phyloP scores from a whole-genome alignment of 768 basidiomycete species.

The Mycena alexandri region DNA sequence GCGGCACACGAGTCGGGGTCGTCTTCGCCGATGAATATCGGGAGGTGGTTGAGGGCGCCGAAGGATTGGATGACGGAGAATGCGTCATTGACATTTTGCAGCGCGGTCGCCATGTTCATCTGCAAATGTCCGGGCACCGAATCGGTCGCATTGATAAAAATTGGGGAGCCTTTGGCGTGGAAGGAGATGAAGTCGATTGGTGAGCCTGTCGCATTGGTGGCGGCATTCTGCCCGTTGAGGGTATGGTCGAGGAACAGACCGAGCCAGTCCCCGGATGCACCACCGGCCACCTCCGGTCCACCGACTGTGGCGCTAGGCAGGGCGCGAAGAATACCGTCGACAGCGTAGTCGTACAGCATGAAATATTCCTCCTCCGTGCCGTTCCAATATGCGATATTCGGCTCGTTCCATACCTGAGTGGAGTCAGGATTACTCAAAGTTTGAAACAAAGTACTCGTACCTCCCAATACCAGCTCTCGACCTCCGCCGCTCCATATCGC shows the following conservation, averaged over 20 bases:
- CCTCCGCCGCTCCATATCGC: slow-evolving; percentile 34
- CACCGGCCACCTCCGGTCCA: slow-evolving; percentile 34
- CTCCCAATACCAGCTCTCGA: slow-evolving; percentile 37
- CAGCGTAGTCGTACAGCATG: slow-evolving; percentile 36
- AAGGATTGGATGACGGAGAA: slow-evolving; percentile 35
- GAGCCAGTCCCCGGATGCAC: slow-evolving; percentile 35
- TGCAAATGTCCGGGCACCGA: slow-evolving; percentile 32
- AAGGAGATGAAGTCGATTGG: slow-evolving; percentile 37
- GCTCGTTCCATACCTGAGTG: slow-evolving; percentile 36
- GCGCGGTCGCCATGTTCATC: slow-evolving; percentile 35
- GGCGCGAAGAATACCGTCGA: slow-evolving; percentile 35
- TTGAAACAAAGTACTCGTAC: slow-evolving; percentile 17
- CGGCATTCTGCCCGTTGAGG: slow-evolving; percentile 31
- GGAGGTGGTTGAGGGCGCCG: slow-evolving; percentile 31
- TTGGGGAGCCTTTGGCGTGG: slow-evolving; percentile 37
- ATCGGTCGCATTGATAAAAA: slow-evolving; percentile 31
- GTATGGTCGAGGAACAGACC: slow-evolving; percentile 36
- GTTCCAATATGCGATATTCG: slow-evolving; percentile 37
- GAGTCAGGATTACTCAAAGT: slow-evolving; percentile 19
- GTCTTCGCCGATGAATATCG: slow-evolving; percentile 35
- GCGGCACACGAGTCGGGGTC: slow-evolving; percentile 37
- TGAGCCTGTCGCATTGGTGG: slow-evolving; percentile 27
- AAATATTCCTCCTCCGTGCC: slow-evolving; percentile 36
- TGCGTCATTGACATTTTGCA: slow-evolving; percentile 35
- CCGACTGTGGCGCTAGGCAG: slow-evolving; percentile 35